Evolutionary conservation across 129 eudicot genomes (phyloP), one percentile per base, ranked within the genome.

Genomic region (Flaveria sonorensis): DNA sequence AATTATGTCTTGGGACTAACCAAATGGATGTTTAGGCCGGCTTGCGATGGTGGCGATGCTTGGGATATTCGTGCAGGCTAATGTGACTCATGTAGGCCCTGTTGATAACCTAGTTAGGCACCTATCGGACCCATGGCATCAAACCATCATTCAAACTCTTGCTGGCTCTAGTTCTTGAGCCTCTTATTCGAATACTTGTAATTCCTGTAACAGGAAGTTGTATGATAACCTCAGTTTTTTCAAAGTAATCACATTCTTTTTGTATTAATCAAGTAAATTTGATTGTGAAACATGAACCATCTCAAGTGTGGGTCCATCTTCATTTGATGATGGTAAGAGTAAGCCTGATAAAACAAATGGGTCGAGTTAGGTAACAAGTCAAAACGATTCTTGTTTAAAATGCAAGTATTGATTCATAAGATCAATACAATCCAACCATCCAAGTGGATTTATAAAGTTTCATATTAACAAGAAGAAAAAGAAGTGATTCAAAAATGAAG

Each of bases 1-100:
- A 20, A 28, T 46, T 26, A 26, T 71, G 24, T 3, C 42, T 65
- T 56, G 70, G 76, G 56, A 81, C 62, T 48, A 79, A 75, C 23
- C 36, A 23, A 59, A 20, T 47, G 24, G 20, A 16, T 67, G 52
- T 46, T 78, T 48, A 93, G 98, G 98, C 63, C 82, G 98, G 74
- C 85, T 93, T 60, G 98, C 97, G 10, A 93, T 93, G 98, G 93
- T 93, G 82, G 98, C 98, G 0, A 91, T 93, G 93, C 86, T 89
- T 13, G 98, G 98, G 70, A 68, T 93, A 23, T 81, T 93, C 18
- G 97, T 93, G 83, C 98, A 93, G 75, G 98, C 98, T 65, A 83
- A 87, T 4, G 91, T 86, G 61, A 93, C 98, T 43, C 98, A 89
- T 79, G 92, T 78, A 82, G 97, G 98, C 18, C 97, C 98, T 19